phyloP scores from a whole-genome alignment of 768 basidiomycete species.

The Filobasidium wieringae region DNA sequence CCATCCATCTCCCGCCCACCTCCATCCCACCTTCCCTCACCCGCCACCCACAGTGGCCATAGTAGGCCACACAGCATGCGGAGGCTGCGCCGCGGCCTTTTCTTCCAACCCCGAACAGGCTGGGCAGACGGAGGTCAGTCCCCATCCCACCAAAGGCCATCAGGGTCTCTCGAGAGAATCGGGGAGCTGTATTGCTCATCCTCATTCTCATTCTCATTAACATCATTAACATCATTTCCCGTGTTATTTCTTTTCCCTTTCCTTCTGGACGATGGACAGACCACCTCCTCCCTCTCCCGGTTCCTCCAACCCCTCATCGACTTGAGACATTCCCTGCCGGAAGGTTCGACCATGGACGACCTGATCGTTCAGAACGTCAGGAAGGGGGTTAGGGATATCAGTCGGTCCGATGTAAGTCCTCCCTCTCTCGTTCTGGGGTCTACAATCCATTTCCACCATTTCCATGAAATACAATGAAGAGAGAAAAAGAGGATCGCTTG shows the following conservation, averaged over 20 bases:
- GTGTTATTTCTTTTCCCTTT: too few relatives aligned
- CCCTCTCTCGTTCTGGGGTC: neutral
- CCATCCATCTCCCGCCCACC: too few relatives aligned
- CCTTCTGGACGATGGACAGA: neutral
- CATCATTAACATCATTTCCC: too few relatives aligned
- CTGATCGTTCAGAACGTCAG: constrained; percentile 34
- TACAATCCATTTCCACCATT: too few relatives aligned
- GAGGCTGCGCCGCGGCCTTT: constrained; percentile 49
- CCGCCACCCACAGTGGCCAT: constrained; percentile 58
- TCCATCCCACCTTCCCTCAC: too few relatives aligned
- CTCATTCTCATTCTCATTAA: too few relatives aligned
- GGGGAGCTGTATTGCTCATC: too few relatives aligned
- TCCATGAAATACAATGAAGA: too few relatives aligned
- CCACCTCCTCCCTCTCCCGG: constrained; percentile 48
- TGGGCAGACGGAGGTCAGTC: constrained; percentile 6
- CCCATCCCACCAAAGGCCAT: too few relatives aligned
- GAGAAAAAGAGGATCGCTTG: too few relatives aligned
- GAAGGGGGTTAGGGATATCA: constrained; percentile 34
- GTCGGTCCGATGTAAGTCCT: constrained; percentile 29
- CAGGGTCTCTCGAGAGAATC: too few relatives aligned
- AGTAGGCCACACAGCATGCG: constrained; percentile 73
- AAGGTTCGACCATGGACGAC: constrained; percentile 26
- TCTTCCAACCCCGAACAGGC: constrained; percentile 15
- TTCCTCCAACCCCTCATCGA: constrained; percentile 62
- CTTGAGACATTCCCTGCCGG: constrained; percentile 41